Percentiles rank a stretch among this genome's conserved stretches.
These are phyloP conservation scores for Starmerella powellii DNA, from an alignment of 805 yeast species.

Conservation along the genomic window DNA sequence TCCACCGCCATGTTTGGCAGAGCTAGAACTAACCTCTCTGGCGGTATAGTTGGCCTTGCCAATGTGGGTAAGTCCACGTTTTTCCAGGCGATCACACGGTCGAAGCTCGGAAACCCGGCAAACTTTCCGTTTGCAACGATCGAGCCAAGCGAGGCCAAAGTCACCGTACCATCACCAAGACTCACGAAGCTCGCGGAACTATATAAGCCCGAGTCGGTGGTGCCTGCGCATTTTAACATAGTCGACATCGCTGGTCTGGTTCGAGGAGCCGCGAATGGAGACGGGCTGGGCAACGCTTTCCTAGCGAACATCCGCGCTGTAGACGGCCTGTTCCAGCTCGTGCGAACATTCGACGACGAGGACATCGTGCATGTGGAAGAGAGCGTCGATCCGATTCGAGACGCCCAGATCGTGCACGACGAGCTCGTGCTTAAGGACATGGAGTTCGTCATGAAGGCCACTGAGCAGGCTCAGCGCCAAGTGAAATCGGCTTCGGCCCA, in stretches of 20 bases:
- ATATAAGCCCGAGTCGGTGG: conserved; percentile 39
- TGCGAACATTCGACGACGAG: conserved; percentile 49
- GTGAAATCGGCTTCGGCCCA: conserved; percentile 22
- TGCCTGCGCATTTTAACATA: conserved; percentile 46
- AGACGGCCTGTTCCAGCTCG: conserved; percentile 60
- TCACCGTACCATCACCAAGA: conserved; percentile 40
- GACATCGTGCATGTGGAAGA: conserved; percentile 60
- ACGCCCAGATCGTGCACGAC: conserved; percentile 49
- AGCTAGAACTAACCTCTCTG: conserved; percentile 23
- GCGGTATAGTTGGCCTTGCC: conserved; percentile 51
- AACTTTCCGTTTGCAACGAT: conserved; percentile 67
- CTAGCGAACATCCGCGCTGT: conserved; percentile 57
- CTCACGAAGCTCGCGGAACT: conserved; percentile 38
- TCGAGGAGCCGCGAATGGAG: conserved; percentile 51
- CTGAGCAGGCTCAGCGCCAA: conserved; percentile 40
- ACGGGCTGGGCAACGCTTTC: conserved; percentile 65
- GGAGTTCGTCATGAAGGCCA: conserved; percentile 47
- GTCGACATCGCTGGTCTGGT: conserved; percentile 64
- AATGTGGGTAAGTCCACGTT: conserved; percentile 54
- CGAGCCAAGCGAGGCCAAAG: conserved; percentile 56
- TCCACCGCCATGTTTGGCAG: conserved; percentile 16
- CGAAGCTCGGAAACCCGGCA: conserved; percentile 52
- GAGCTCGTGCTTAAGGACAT: conserved; percentile 56
- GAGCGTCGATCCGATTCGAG: conserved; percentile 51
- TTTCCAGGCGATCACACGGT: conserved; percentile 48